Percentiles rank a stretch among this genome's conserved stretches.
Conservation (phyloP, 345 rosid genomes). For the Citrus glauca region DNA sequence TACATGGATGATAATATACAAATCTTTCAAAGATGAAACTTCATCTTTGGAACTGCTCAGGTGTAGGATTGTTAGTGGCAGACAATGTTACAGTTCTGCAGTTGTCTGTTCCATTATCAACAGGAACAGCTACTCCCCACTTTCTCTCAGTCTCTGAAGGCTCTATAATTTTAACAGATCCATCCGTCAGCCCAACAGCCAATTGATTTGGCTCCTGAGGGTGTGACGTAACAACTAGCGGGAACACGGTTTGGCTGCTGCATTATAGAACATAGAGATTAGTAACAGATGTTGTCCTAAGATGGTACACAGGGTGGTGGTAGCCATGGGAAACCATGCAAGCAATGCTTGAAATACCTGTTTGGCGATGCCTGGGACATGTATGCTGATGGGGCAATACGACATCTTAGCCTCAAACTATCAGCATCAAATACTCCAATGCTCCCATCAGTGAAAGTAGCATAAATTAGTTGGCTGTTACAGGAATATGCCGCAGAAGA, state of each 20-base stretch:
- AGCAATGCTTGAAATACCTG: conserved; percentile 18
- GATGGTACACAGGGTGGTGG: background rate
- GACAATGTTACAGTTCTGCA: conserved; percentile 46
- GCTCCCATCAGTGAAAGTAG: conserved; percentile 49
- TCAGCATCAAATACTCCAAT: conserved; percentile 50
- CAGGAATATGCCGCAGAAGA: conserved; percentile 57
- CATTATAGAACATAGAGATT: conserved; percentile 6
- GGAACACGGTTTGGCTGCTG: conserved; percentile 36
- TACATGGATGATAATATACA: conserved; percentile 25
- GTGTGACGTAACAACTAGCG: conserved; percentile 59
- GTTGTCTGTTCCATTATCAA: conserved; percentile 41
- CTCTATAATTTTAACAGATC: conserved; percentile 59
- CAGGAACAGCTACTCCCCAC: conserved; percentile 47
- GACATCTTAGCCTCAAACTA: conserved; percentile 38
- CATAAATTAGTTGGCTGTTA: conserved; percentile 56
- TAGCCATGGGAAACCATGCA: background rate
- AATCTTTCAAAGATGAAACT: conserved; percentile 4
- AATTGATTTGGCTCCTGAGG: conserved; percentile 71
- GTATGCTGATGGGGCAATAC: conserved; percentile 43
- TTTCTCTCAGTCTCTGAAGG: conserved; percentile 51
- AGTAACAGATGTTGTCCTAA: background rate
- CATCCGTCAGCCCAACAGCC: conserved; percentile 65
- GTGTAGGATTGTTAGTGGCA: conserved; percentile 30
- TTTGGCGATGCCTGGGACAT: conserved; percentile 22
- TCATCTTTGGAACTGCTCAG: conserved; percentile 48